Base-by-base conservation (phyloP, 176 grass and related monocot genomes). In the Miscanthus lutarioriparius region DNA sequence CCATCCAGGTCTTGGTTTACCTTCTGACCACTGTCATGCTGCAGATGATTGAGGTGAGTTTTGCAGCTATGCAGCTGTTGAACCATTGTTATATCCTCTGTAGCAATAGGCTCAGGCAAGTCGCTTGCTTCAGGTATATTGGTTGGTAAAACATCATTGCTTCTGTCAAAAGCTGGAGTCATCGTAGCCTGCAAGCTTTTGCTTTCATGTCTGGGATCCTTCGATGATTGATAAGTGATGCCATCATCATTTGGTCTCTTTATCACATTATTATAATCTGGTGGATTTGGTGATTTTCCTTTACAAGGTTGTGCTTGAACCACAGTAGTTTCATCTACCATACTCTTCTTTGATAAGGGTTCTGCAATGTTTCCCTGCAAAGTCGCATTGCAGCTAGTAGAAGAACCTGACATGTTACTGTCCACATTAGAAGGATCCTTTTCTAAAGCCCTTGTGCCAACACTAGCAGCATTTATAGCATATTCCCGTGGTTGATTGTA, bases 1-100 rank as follows among this genome's bases (percentile, higher is more conserved):
- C 10, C 79, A 86, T 48, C 67, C 47, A 74, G 58, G 83, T 74
- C 58, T 59, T 83, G 79, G 80, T 44, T 84, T 75, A 53, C 56
- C 72, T 66, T 83, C 22, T 74, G 22, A 83, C 49, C 63, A 69
- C 16, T 76, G 23, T 49, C 82, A 76, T 85, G 59, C 67, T 67
- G 68, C 8, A 23, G 49, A 41, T 78, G 59, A 76, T 45, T 85
- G 3, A 4, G 23, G 49, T 49, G 70, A 70, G 70, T 67, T 85
- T 75, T 80, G 38, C 27, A 80, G 37, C 70, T 61, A 41, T 75
- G 22, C 41, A 40, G 36, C 36, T 51, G 62, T 19, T 70, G 17
- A 80, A 70, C 41, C 41, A 85, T n/a, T n/a, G 27, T 19, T 22
- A 44, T 69, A 89, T 80, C 70, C 32, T 76, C 59, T 81, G 28